Base-by-base conservation (phyloP, 73 alveolate species). In the Paramecium pentaurelia region DNA sequence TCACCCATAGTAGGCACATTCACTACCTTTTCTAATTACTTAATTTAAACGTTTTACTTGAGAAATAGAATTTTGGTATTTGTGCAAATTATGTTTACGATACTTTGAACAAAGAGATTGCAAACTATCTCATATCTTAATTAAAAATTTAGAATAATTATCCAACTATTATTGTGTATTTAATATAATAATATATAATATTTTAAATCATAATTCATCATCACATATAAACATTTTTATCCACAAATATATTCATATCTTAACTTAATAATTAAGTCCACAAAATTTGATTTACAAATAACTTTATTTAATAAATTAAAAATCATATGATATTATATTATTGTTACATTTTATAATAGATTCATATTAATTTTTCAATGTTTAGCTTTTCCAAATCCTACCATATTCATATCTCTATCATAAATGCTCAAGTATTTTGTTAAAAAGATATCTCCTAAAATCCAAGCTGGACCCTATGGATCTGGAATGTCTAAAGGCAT, bases 1-100 rank as follows among this genome's bases (percentile, higher is more conserved):
- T 96, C 98, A 89, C 98, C 98, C 98, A 96, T 96, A 71, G 95
- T 60, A 44, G 98, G 98, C 38, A 92, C 95, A 77, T 92, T 92
- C 49, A 92, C 86, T 28, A 86, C 84, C 93, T 92, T 92, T 20
- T 45, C 95, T 92, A 45, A 16, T 71, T 10, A 71, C n/a, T 30
- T 30, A n/a, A 40, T 37, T 1, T 2, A 12, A 27, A 14, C 38
- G 8, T n/a, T 4, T 20, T 73, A 73, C 87, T 73, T 73, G 87
- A 36, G 47, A 73, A 73, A 38, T 73, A 73, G 87, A 73, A 73
- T 73, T 44, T 73, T 34, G 87, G 87, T 18, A 73, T 16, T 73
- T 73, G 60, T 8, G 20, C 47, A 25, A 73, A 40, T 40, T 73
- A 28, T 73, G 30, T 73, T 34, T 73, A 36, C 16, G 87, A 73